These are phyloP conservation scores for Zizania palustris DNA, from an alignment of 202 grass and related monocot genomes.

Conservation along the genomic window DNA sequence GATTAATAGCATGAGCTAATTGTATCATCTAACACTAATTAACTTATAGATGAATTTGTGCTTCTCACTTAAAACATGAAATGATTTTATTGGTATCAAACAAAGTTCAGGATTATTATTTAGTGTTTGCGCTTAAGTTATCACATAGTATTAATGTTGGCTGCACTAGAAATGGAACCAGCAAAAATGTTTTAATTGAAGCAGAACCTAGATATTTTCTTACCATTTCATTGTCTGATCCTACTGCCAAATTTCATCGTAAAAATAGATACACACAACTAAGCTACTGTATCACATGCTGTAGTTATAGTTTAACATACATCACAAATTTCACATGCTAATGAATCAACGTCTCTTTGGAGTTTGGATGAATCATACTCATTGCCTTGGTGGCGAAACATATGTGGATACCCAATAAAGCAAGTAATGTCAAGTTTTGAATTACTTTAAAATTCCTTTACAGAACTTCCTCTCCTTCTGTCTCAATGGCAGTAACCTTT, in stretches of 20 bases:
- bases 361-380: neutral
- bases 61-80: constrained; percentile 5
- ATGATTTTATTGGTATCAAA: neutral
- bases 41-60: neutral
- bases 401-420: constrained; percentile 2
- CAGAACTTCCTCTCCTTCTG: neutral
- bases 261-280: neutral
- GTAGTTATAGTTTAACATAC: constrained; percentile 18
- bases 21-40: constrained; percentile 5
- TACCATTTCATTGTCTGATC: constrained; percentile 19
- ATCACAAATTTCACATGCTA: neutral
- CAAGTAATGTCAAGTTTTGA: neutral
- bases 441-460: neutral
- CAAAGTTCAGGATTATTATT: neutral
- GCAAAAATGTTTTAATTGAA: neutral
- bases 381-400: neutral
- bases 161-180: neutral
- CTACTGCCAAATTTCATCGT: neutral
- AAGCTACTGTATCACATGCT: neutral
- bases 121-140: constrained; percentile 16
- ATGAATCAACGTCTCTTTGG: neutral
- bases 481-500: neutral
- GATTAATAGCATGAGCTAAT: neutral
- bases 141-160: neutral
- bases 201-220: neutral